Evolutionary conservation across 2,329 filamentous ascomycete species (phyloP), one percentile per base, ranked within the genome.

Genomic region (Colletotrichum sp.): DNA sequence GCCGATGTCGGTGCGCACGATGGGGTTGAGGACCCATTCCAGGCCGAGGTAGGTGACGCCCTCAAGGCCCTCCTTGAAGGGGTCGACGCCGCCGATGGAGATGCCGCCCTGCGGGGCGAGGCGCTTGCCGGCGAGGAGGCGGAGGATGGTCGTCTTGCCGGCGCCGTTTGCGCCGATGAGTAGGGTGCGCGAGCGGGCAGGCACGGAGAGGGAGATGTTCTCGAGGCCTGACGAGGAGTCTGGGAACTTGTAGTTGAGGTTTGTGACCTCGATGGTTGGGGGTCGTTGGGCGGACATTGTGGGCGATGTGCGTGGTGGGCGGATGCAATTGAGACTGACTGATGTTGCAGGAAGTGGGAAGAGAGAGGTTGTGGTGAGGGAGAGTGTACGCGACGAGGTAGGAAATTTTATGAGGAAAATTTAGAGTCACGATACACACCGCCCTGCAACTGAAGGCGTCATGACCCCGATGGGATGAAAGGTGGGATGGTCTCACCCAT

Each of bases 1-100:
- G 75, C 95, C 95, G 80, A 99, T 98, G 85, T 99, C 97, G 34
- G 94, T 98, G 68, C 96, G 94, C 64, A 99, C 97, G 81, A 99
- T 98, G 65, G 95, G 95, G 88, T 99, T 99, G 12, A 99, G 91
- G 5, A 99, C 97, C 97, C 97, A 99, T 89, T 99, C 97, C 1
- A 98, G 92, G 1, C 97, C 97, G 9, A 99, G 94, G 85, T 99
- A 99, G 26, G 96, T 99, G 36, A 99, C 96, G 77, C 97, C 97
- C 86, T 98, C 95, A 32, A 98, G 92, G 13, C 93, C 92, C 44
- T 96, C 91, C 84, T 95, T 94, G 91, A 99, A 99, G 10, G 97
- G 97, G 85, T 99, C 97, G 65, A 95, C 92, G 78, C 95, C 95
- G 65, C 92, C 94, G 77, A 99, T 93, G 81, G 87, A 88, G 84